These are phyloP conservation scores for Penicillium sp. DNA, from an alignment of 2,329 filamentous ascomycete species.

Conservation along the genomic window DNA sequence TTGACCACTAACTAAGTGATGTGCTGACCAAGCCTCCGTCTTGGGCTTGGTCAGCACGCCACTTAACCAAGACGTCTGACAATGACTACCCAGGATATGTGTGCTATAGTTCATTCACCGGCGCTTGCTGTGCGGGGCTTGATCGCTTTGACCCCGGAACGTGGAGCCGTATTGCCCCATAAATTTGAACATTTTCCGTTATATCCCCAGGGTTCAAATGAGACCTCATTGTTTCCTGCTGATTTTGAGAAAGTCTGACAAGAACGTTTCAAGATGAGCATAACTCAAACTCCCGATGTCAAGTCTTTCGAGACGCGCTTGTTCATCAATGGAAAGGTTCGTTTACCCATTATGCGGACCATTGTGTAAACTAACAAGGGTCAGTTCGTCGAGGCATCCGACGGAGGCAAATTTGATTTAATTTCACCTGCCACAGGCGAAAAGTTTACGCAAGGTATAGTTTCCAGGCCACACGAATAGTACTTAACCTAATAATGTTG, in stretches of 20 bases:
- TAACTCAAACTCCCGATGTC: conserved; percentile 4
- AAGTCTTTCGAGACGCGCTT: conserved; percentile 26
- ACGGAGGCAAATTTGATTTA: conserved; percentile 24
- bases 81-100: no score
- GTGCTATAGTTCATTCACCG: no score
- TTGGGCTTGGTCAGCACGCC: no score
- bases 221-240: no score
- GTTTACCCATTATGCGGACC: neutral
- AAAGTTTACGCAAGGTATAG: conserved; percentile 22
- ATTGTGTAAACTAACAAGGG: neutral
- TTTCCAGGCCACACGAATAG: neutral
- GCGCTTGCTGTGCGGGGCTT: no score
- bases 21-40: no score
- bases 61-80: no score
- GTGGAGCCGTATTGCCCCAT: no score
- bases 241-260: neutral
- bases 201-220: no score
- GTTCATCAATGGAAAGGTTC: conserved; percentile 29
- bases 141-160: no score
- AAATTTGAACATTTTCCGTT: no score
- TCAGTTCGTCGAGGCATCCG: conserved; percentile 26
- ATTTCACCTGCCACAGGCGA: conserved; percentile 21
- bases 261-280: conserved; percentile 1
- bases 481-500: neutral
- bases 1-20: no score